phyloP scores from a whole-genome alignment of 208 protist genomes.

The Acanthamoeba culbertsoni region DNA sequence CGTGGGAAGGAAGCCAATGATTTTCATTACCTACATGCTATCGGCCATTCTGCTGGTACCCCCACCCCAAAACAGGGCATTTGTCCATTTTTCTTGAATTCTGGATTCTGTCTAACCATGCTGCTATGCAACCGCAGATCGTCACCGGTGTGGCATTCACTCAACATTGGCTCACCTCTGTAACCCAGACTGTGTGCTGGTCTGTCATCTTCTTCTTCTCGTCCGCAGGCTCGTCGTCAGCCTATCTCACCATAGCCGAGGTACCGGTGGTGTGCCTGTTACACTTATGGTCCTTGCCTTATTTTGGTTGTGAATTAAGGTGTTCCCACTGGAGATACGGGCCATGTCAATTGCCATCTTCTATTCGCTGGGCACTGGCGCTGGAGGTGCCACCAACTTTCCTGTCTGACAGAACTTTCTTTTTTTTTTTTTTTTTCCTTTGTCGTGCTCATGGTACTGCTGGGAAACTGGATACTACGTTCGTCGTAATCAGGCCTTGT shows the following conservation, averaged over 20 bases:
- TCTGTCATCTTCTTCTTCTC: slow-evolving; percentile 65
- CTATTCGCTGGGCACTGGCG: slow-evolving; percentile 49
- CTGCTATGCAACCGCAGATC: background rate
- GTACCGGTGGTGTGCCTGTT: background rate
- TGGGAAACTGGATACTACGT: background rate
- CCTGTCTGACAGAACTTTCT: too few species aligned
- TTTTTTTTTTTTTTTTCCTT: background rate
- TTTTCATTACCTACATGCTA: slow-evolving; percentile 58
- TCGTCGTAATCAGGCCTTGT: background rate
- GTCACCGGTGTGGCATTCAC: slow-evolving; percentile 42
- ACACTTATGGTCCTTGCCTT: too few species aligned
- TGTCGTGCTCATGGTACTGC: background rate
- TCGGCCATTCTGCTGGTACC: slow-evolving; percentile 37
- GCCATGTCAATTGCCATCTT: slow-evolving; percentile 57
- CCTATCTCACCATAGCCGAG: slow-evolving; percentile 58
- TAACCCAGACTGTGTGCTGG: slow-evolving; percentile 51
- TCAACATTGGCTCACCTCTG: background rate
- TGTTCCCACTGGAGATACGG: slow-evolving; percentile 46
- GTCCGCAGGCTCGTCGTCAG: background rate
- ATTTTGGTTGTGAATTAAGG: too few species aligned
- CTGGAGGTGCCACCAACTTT: background rate
- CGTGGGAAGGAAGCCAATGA: slow-evolving; percentile 53
- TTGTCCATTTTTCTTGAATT: too few species aligned
- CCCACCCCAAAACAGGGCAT: too few species aligned
- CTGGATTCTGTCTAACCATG: background rate